Conservation (phyloP, 495 filamentous ascomycete species). For the Neurospora sp. region DNA sequence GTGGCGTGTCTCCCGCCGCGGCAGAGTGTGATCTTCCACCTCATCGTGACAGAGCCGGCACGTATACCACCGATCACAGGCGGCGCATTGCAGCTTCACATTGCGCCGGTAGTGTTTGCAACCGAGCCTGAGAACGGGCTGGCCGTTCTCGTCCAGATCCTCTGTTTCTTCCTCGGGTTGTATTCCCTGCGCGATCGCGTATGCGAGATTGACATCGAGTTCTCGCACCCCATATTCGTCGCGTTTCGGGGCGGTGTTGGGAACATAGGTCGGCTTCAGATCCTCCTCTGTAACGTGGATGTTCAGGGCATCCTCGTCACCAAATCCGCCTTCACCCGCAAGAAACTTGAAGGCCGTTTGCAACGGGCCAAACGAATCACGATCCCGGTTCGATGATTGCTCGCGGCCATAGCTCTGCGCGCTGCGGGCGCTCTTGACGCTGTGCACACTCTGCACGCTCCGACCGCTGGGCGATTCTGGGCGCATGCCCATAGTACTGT, state of each 20-base stretch:
- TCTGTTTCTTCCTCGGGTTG: slow-evolving; percentile 22
- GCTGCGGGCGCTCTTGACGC: slow-evolving; percentile 10
- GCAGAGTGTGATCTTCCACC: slow-evolving; percentile 69
- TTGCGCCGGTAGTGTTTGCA: slow-evolving; percentile 93
- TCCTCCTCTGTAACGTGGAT: slow-evolving; percentile 47
- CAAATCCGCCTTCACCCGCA: slow-evolving; percentile 19
- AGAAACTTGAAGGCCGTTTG: slow-evolving; percentile 28
- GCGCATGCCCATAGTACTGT: neutral
- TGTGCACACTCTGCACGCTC: slow-evolving; percentile 2
- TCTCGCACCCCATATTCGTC: slow-evolving; percentile 5
- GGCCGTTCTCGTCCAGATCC: slow-evolving; percentile 36
- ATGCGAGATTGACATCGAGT: slow-evolving; percentile 9
- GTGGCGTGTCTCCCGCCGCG: slow-evolving; percentile 74
- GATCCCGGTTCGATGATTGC: neutral
- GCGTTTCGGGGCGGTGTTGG: slow-evolving; percentile 13
- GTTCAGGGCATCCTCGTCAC: slow-evolving; percentile 49
- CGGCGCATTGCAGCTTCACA: slow-evolving; percentile 86
- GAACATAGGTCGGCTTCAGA: slow-evolving; percentile 56
- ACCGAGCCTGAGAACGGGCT: slow-evolving; percentile 43
- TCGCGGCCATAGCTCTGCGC: slow-evolving; percentile 8
- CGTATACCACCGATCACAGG: slow-evolving; percentile 86
- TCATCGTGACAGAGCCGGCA: slow-evolving; percentile 94
- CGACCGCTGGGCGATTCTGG: slow-evolving; percentile 23
- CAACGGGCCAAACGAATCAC: slow-evolving; percentile 6
- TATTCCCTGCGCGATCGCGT: neutral